These are phyloP conservation scores for Capsella rubella DNA, from an alignment of 441 rosid species.

Conservation along the genomic window DNA sequence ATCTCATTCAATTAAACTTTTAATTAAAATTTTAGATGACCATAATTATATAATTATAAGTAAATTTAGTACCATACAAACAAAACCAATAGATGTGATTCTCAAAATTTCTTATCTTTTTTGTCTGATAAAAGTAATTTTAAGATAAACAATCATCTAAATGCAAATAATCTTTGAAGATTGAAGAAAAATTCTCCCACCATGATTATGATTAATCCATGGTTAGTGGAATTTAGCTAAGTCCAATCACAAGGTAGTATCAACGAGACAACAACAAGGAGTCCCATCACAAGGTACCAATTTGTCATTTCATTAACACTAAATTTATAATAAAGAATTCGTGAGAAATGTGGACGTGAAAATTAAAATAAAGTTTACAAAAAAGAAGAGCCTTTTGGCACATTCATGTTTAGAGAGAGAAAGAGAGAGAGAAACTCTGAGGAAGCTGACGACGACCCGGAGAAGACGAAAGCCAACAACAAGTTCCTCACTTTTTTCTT, in stretches of 20 bases:
- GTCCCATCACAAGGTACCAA: conserved; percentile 7
- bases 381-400: conserved; percentile 23
- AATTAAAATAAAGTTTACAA: neutral
- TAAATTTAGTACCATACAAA: too few relatives aligned
- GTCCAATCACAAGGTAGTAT: conserved; percentile 28
- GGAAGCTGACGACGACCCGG: conserved; percentile 24
- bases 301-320: neutral
- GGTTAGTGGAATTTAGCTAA: conserved; percentile 6
- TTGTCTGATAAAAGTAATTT: neutral
- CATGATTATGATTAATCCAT: conserved; percentile 6
- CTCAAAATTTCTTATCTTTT: neutral
- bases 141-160: neutral
- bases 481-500: neutral
- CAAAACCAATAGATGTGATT: too few relatives aligned
- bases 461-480: conserved; percentile 35
- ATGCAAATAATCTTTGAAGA: neutral
- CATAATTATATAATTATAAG: too few relatives aligned
- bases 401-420: conserved; percentile 25
- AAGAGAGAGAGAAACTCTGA: conserved; percentile 1
- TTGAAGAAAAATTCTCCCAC: neutral
- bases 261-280: neutral
- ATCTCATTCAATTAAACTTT: too few relatives aligned
- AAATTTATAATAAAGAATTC: too few relatives aligned
- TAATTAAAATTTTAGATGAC: too few relatives aligned
- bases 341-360: conserved; percentile 26